These are phyloP conservation scores for Meira nashicola DNA, from an alignment of 1,284 basidiomycete species.

Conservation along the genomic window DNA sequence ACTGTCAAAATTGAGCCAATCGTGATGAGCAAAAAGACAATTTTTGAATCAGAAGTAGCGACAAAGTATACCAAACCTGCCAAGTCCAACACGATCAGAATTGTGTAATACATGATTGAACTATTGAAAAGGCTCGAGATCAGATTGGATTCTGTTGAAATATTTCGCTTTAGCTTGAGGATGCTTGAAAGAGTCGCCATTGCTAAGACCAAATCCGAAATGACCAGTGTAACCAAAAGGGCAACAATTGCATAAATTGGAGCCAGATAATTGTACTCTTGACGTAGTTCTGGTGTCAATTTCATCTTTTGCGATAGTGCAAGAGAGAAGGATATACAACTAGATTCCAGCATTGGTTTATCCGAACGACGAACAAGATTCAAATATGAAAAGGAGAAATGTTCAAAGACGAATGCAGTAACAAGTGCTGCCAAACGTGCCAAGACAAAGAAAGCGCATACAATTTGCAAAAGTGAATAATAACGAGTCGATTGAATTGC, in stretches of 20 bases:
- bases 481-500: not conserved
- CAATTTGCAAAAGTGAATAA: not conserved
- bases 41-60: not conserved
- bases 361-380: not conserved
- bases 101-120: not conserved
- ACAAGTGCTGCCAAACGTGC: not conserved
- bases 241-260: not conserved
- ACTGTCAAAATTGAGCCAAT: constrained; percentile 1
- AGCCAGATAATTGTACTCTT: not conserved
- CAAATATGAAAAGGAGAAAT: not conserved
- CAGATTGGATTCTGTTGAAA: not conserved
- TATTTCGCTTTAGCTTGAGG: not conserved
- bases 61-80: too few species aligned
- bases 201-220: not conserved
- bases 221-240: not conserved
- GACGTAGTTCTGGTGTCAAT: too few species aligned
- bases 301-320: too few species aligned
- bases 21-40: not conserved
- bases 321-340: too few species aligned
- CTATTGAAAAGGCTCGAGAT: not conserved
- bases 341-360: not conserved
- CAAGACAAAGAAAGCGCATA: constrained; percentile 3
- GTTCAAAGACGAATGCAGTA: not conserved
- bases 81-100: not conserved
- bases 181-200: not conserved